Conservation (phyloP, 2,329 filamentous ascomycete genomes). For the Orbilia javanica region DNA sequence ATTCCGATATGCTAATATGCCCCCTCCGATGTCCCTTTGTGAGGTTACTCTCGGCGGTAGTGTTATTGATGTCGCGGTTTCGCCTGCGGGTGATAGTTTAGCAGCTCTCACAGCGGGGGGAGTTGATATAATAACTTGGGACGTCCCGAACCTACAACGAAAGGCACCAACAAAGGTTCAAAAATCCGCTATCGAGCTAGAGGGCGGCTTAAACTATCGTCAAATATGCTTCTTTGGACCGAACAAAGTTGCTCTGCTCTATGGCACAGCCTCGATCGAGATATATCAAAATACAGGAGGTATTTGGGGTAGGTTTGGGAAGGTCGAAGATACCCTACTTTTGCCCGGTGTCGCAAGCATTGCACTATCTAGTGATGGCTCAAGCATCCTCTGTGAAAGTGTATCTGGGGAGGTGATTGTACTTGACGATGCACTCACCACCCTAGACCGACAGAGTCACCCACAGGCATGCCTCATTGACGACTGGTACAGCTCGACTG, state of each 20-base stretch:
- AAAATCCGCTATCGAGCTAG: constrained; percentile 54
- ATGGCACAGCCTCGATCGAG: constrained; percentile 20
- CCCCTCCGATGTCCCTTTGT: constrained; percentile 90
- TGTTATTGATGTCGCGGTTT: constrained; percentile 81
- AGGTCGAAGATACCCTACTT: constrained; percentile 19
- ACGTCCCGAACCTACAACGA: constrained; percentile 62
- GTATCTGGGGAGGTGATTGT: constrained; percentile 27
- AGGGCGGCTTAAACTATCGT: constrained; percentile 59
- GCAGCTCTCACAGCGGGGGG: constrained; percentile 78
- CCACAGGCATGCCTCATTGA: constrained; percentile 14
- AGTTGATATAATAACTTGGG: constrained; percentile 78
- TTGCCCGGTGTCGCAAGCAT: constrained; percentile 24
- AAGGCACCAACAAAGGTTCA: constrained; percentile 34
- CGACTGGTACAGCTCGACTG: constrained; percentile 8
- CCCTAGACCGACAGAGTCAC: neutral
- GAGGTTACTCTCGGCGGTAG: constrained; percentile 75
- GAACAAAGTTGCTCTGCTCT: constrained; percentile 58
- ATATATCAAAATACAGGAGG: constrained; percentile 21
- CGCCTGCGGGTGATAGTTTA: constrained; percentile 74
- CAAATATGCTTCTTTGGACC: constrained; percentile 63
- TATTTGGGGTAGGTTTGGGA: constrained; percentile 15
- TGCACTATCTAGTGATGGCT: constrained; percentile 20
- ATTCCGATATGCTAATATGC: constrained; percentile 83
- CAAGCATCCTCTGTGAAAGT: constrained; percentile 31
- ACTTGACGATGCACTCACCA: constrained; percentile 22